Percentiles rank a stretch among this genome's conserved stretches.
Evolutionary conservation across 2,329 filamentous ascomycete genomes (phyloP).

Genomic region (Trichophyton benhamiae): DNA sequence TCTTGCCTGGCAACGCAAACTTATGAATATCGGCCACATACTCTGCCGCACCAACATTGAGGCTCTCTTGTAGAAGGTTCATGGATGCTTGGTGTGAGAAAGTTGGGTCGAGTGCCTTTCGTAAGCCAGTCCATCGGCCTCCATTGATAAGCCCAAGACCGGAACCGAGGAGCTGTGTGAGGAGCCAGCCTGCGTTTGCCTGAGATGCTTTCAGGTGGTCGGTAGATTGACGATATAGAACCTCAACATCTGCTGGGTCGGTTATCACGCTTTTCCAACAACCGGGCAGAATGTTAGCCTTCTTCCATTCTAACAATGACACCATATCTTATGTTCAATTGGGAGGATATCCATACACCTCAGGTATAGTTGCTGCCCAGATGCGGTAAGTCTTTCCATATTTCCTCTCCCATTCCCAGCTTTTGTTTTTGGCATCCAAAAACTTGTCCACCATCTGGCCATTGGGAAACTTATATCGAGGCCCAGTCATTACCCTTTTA

Average conservation of each 20-base stretch:
- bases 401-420: constrained; percentile 5
- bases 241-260: constrained; percentile 23
- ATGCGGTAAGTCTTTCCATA: constrained; percentile 4
- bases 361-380: not conserved
- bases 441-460: constrained; percentile 1
- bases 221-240: constrained; percentile 35
- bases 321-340: not conserved
- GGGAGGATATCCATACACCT: not conserved
- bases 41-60: not conserved
- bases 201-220: constrained; percentile 32
- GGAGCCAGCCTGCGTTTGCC: constrained; percentile 32
- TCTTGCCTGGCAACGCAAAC: not conserved
- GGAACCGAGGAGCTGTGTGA: constrained; percentile 31
- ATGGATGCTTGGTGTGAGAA: not conserved
- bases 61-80: not conserved
- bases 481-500: not conserved
- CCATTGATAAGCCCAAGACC: constrained; percentile 34
- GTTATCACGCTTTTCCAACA: constrained; percentile 25
- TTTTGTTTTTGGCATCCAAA: not conserved
- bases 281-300: not conserved
- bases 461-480: constrained; percentile 1
- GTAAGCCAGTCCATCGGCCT: constrained; percentile 17
- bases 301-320: no score
- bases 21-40: not conserved
- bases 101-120: not conserved